A percentile compares a stretch with the other conserved stretches of the same genome.
Conservation (phyloP, 805 yeast species). For the Starmerella stigmatis region DNA sequence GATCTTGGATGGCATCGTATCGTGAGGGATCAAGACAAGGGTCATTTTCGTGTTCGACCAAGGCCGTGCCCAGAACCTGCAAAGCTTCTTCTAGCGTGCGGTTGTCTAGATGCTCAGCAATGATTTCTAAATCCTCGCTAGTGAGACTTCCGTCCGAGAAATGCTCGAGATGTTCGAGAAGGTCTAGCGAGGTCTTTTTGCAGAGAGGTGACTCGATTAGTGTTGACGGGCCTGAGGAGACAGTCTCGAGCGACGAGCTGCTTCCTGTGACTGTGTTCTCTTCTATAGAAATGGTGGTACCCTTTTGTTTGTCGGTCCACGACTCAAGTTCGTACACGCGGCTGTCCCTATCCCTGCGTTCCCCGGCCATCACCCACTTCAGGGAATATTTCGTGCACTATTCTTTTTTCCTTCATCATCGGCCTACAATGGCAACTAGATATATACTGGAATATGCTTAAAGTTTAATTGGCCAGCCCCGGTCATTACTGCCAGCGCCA, state of each 20-base stretch:
- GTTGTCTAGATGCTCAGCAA: slow-evolving; percentile 23
- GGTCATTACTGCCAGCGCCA: no score
- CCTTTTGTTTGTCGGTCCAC: no score
- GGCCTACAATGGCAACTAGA: no score
- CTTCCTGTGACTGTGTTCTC: neutral
- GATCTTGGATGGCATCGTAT: slow-evolving; percentile 30
- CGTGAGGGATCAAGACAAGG: slow-evolving; percentile 37
- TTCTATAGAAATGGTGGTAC: neutral
- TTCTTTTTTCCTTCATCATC: no score
- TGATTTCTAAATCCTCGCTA: slow-evolving; percentile 9
- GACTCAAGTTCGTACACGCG: no score
- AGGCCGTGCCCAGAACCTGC: slow-evolving; percentile 34
- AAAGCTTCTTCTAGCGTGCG: slow-evolving; percentile 33
- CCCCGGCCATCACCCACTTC: no score
- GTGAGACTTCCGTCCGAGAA: slow-evolving; percentile 4
- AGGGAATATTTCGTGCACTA: no score
- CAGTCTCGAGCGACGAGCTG: neutral
- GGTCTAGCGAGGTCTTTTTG: neutral
- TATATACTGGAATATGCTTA: no score
- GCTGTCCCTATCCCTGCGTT: no score
- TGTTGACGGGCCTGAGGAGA: no score
- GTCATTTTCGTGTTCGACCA: slow-evolving; percentile 39
- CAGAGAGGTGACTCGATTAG: neutral
- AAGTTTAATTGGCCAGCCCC: no score
- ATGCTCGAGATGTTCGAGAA: neutral